Evolutionary conservation across 2,329 filamentous ascomycete species (phyloP), one percentile per base, ranked within the genome.

Genomic region (Emergomyces africanus): DNA sequence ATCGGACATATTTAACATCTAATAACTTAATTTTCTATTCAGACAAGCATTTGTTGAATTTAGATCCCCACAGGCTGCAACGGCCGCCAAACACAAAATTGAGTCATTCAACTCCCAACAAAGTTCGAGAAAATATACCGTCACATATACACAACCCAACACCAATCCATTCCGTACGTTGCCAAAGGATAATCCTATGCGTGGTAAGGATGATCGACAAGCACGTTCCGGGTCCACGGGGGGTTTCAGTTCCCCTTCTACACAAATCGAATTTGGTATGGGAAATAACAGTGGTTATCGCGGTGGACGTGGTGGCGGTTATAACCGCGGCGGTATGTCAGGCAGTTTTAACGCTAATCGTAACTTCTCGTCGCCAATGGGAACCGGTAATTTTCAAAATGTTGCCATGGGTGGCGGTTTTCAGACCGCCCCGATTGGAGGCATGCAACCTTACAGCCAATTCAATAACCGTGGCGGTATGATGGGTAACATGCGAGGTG

Each of bases 111-210:
- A 80, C 23, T 64, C 76, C 72, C 67, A 86, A 79, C 69, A 75
- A 63, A 77, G 78, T 59, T 70, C 72, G n/a, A 91, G 91, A 64
- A 83, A 81, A 69, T 81, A 88, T 64, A 81, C 79, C 0, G 83
- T 89, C 53, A 83, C 83, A 60, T 96, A 90, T 76, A 87, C 88
- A 57, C 86, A 83, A 63, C 85, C 90, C 0, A 81, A 83, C 54
- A 80, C 82, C 64, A 97, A 97, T 71, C 90, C 91, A 0, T 97
- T 95, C 81, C 86, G 88, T 64, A 96, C 90, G 0, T 77, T 95
- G 4, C 91, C 90, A 20, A 96, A 96, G 75, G 91, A 96, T 70
- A 86, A 87, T 0, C 90, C 89, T 0, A 81, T 82, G 66, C 83
- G 88, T 33, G 79, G 78, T 60, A 85, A 89, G 69, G 78, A 83